These are phyloP conservation scores for Mycocalia duriaeana DNA, from an alignment of 1,284 basidiomycete genomes.

Conservation along the genomic window DNA sequence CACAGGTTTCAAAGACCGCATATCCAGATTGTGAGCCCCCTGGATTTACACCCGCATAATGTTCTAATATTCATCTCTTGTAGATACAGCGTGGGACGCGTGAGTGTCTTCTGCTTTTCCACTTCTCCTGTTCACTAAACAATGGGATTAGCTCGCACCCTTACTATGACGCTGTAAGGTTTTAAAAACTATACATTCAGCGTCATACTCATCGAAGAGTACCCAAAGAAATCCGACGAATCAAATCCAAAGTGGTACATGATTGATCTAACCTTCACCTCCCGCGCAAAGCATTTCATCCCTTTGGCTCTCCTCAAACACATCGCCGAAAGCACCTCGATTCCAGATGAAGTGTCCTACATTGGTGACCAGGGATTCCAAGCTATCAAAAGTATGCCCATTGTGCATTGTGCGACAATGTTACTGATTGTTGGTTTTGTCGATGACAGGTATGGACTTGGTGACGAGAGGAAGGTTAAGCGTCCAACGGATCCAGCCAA, in stretches of 20 bases:
- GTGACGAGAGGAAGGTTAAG: conserved; percentile 83
- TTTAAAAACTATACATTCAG: conserved; percentile 6
- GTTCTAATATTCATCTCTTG: too few species aligned
- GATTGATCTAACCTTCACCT: conserved; percentile 77
- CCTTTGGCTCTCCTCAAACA: conserved; percentile 74
- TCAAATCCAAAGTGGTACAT: conserved; percentile 89
- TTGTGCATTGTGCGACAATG: background rate
- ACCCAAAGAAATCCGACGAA: conserved; percentile 65
- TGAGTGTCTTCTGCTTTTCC: conserved; percentile 31
- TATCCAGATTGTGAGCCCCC: conserved; percentile 79
- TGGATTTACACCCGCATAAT: too few species aligned
- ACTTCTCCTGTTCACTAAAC: conserved; percentile 1
- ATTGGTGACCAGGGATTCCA: conserved; percentile 56
- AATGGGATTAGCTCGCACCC: conserved; percentile 51
- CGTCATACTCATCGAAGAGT: background rate
- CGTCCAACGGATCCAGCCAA: conserved; percentile 73
- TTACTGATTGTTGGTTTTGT: background rate
- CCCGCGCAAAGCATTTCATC: conserved; percentile 69
- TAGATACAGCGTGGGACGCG: conserved; percentile 88
- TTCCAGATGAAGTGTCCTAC: conserved; percentile 57
- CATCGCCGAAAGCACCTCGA: conserved; percentile 41
- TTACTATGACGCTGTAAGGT: conserved; percentile 81
- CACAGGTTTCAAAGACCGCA: conserved; percentile 74
- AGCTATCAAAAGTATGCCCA: conserved; percentile 52
- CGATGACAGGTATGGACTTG: conserved; percentile 64